phyloP scores from a whole-genome alignment of 306 rosid species.

The Trichosanthes cucumerina region DNA sequence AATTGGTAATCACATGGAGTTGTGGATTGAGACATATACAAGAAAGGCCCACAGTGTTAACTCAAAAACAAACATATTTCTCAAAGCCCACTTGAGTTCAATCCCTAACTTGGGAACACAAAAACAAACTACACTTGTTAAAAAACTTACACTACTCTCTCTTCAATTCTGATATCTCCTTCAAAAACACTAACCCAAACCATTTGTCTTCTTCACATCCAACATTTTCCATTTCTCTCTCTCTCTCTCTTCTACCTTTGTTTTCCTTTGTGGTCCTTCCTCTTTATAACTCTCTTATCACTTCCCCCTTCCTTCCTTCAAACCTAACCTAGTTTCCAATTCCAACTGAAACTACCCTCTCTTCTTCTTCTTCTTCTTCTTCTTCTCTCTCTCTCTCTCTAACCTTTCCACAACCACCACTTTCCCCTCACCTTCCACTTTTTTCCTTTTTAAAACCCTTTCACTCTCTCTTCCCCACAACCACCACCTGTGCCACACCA shows the following conservation, averaged over 20 bases:
- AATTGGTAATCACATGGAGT: constrained; percentile 58
- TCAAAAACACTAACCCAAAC: constrained; percentile 28
- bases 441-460: background rate
- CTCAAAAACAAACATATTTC: constrained; percentile 57
- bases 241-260: constrained; percentile 1
- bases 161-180: too few relatives aligned
- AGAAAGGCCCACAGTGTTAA: constrained; percentile 79
- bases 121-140: constrained; percentile 25
- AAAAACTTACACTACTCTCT: constrained; percentile 11
- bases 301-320: constrained; percentile 20
- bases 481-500: background rate
- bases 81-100: constrained; percentile 53
- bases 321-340: background rate
- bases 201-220: constrained; percentile 65
- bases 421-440: background rate
- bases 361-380: too few relatives aligned
- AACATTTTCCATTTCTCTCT: constrained; percentile 70
- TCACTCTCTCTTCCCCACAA: background rate
- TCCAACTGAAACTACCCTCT: background rate
- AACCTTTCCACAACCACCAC: background rate
- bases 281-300: constrained; percentile 64
- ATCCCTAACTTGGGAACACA: constrained; percentile 77
- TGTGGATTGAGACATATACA: constrained; percentile 65
- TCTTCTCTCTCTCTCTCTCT: background rate
- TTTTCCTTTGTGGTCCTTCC: constrained; percentile 49